Conservation (phyloP, 169 alveolate genomes). For the Cryptosporidium xiaoi region DNA sequence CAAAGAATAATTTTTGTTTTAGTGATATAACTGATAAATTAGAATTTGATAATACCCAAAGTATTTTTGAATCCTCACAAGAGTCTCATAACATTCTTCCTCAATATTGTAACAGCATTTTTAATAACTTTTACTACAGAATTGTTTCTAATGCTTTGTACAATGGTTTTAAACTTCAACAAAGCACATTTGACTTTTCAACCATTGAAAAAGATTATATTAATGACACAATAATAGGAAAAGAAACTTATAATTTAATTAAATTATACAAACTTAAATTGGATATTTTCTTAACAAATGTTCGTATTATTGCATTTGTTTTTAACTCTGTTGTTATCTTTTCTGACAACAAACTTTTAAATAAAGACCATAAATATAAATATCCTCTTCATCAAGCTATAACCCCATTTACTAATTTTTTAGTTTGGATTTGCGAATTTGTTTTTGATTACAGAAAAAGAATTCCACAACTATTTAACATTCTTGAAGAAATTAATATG, state of each 20-base stretch:
- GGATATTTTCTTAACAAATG: constrained; percentile 3
- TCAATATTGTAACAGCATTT: constrained; percentile 42
- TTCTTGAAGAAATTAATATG: constrained; percentile 61
- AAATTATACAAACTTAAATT: constrained; percentile 11
- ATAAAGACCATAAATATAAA: background rate
- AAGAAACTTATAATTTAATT: constrained; percentile 16
- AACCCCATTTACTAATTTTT: constrained; percentile 6
- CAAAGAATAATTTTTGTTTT: constrained; percentile 31
- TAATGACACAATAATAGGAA: background rate
- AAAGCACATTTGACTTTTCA: constrained; percentile 26
- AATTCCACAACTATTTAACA: constrained; percentile 33
- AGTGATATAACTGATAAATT: constrained; percentile 45
- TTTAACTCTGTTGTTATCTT: constrained; percentile 10
- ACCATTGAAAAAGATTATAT: background rate
- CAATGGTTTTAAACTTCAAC: constrained; percentile 53
- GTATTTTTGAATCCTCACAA: constrained; percentile 1
- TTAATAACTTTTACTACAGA: constrained; percentile 33
- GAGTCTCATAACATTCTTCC: constrained; percentile 12
- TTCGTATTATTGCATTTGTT: constrained; percentile 22
- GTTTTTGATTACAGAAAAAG: constrained; percentile 32
- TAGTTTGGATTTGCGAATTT: constrained; percentile 67
- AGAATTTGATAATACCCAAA: constrained; percentile 16
- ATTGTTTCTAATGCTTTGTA: constrained; percentile 27
- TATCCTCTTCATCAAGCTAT: constrained; percentile 9
- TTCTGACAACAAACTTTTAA: constrained; percentile 3